Evolutionary conservation across 805 yeast species (phyloP), one percentile per base, ranked within the genome.

Genomic region (Komagataella populi): DNA sequence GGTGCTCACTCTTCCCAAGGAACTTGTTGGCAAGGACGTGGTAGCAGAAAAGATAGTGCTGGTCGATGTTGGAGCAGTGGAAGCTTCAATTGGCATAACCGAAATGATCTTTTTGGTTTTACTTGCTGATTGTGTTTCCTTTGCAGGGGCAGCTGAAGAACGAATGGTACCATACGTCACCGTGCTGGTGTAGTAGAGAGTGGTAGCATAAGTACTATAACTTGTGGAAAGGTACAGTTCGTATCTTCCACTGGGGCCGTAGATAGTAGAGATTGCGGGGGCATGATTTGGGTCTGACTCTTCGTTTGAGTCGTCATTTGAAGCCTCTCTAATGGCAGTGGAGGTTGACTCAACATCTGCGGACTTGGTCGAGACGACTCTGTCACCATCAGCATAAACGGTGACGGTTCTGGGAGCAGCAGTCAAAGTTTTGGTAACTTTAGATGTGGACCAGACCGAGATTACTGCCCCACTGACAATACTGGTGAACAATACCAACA

Each of bases 11-110:
- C 46, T 10, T 10, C 23, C 20, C 23, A 18, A 17, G 16, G 46
- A 18, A 20, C 23, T 44, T 17, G 23, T 18, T 20, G 20, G 23
- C 12, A 44, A 5, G 3, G 46, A 44, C 14, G 46, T 17, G 14
- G 52, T 30, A n/a, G 53, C 49, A n/a, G 53, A 50, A 39, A 47
- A 55, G 39, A 55, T 18, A 10, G 48, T 44, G 48, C 54, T 53
- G 43, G 55, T 51, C 4, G 53, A 44, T 4, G 53, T 53, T 16
- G 44, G 45, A 4, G 51, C 55, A n/a, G 55, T 30, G 39, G 39
- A 30, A 14, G 39, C 39, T 10, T 30, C 39, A 3, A 30, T 44
- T 44, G 46, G 20, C 4, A 12, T 18, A 5, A 44, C 46, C 16
- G 46, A 44, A 14, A 44, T 20, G 46, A 44, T 17, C 16, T 17